Evolutionary conservation across 1,139 yeast genomes (phyloP).

Genomic region (Ogataea hybrid): DNA sequence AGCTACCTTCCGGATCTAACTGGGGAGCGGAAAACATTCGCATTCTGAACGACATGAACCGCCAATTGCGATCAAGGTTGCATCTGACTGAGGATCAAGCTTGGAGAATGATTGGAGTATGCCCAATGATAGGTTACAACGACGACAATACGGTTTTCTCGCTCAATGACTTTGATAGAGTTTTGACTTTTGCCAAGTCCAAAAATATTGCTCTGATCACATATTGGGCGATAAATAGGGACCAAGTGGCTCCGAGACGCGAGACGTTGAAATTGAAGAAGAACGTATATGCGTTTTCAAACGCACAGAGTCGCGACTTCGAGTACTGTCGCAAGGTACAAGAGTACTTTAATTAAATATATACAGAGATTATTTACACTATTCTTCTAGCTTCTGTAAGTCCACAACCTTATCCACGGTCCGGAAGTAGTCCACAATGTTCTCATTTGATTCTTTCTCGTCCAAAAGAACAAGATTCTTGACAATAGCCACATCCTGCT

Average conservation of each 20-base stretch:
- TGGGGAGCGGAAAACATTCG: constrained; percentile 30
- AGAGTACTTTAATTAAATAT: constrained; percentile 8
- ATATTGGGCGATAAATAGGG: constrained; percentile 33
- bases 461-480: constrained; percentile 39
- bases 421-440: constrained; percentile 54
- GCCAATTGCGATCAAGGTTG: constrained; percentile 13
- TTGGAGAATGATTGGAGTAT: constrained; percentile 28
- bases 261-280: constrained; percentile 11
- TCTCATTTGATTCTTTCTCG: constrained; percentile 31
- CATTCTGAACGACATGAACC: constrained; percentile 16
- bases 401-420: constrained; percentile 50
- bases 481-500: constrained; percentile 51
- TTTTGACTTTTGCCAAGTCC: constrained; percentile 19
- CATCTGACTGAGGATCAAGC: constrained; percentile 5
- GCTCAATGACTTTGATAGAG: constrained; percentile 21
- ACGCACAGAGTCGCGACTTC: constrained; percentile 22
- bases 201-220: constrained; percentile 24
- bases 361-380: constrained; percentile 1
- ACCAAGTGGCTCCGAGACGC: constrained; percentile 21
- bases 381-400: constrained; percentile 20
- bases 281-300: constrained; percentile 15
- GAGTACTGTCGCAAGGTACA: constrained; percentile 17
- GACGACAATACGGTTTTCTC: constrained; percentile 27
- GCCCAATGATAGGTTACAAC: constrained; percentile 33
- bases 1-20: constrained; percentile 15